phyloP scores from a whole-genome alignment of 192 early-diverging fungal genomes.

The Podila clonocystis region DNA sequence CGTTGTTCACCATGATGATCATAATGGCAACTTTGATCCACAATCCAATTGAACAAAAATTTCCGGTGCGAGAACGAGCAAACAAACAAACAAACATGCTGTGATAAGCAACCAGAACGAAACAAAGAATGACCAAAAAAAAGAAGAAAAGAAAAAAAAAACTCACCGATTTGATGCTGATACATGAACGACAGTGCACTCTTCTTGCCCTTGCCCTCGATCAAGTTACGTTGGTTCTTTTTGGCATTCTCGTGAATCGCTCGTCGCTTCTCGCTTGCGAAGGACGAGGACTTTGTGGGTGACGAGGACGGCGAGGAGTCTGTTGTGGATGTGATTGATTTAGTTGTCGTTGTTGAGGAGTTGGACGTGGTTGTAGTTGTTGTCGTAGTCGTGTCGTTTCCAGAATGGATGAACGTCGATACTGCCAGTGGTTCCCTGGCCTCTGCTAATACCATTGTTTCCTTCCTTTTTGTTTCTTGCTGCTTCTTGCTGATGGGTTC shows the following conservation, averaged over 20 bases:
- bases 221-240: slow-evolving; percentile 12
- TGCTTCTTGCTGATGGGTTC: not conserved
- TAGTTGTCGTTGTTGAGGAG: not conserved
- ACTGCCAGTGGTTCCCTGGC: not conserved
- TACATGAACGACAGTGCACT: slow-evolving; percentile 45
- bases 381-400: not conserved
- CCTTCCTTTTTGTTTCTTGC: not conserved
- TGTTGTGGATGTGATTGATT: not conserved
- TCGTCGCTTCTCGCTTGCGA: not conserved
- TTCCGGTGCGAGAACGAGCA: too few species aligned
- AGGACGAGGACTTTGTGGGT: not conserved
- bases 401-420: not conserved
- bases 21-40: too few species aligned
- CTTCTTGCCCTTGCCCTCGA: slow-evolving; percentile 14
- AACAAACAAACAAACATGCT: too few species aligned
- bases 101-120: not conserved
- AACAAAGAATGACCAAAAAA: not conserved
- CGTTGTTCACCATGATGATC: too few species aligned
- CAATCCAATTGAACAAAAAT: too few species aligned
- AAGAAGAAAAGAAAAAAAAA: slow-evolving; percentile 3
- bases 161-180: slow-evolving; percentile 41
- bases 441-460: slow-evolving; percentile 1
- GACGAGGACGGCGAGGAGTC: not conserved
- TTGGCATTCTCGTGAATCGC: slow-evolving; percentile 20
- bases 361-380: not conserved